Conservation (phyloP, 371 early-diverging fungal species). For the Synchytrium microbalum region DNA sequence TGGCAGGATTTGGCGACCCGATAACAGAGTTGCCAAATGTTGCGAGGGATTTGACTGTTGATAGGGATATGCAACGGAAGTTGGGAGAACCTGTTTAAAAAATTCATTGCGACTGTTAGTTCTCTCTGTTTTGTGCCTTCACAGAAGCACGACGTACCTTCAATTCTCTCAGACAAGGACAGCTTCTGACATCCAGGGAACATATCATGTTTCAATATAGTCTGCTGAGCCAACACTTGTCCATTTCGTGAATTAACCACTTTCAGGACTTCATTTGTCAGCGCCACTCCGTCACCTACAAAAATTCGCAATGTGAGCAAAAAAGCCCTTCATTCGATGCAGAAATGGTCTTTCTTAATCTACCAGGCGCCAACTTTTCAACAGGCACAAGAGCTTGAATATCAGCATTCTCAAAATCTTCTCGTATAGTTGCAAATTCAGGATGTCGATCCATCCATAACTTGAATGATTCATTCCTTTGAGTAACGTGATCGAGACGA, state of each 20-base stretch:
- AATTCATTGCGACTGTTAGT: slow-evolving; percentile 7
- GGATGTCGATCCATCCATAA: slow-evolving; percentile 53
- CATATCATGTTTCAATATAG: slow-evolving; percentile 60
- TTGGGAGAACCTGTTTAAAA: background rate
- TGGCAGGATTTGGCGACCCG: background rate
- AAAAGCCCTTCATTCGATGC: background rate
- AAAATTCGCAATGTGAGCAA: background rate
- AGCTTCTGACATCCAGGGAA: slow-evolving; percentile 67
- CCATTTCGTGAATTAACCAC: slow-evolving; percentile 53
- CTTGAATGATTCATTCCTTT: slow-evolving; percentile 41
- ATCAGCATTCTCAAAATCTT: slow-evolving; percentile 36
- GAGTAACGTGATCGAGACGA: slow-evolving; percentile 5
- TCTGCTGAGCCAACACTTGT: slow-evolving; percentile 54
- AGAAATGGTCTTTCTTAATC: background rate
- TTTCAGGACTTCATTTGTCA: slow-evolving; percentile 51
- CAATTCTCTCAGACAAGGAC: slow-evolving; percentile 54
- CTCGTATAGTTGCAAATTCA: slow-evolving; percentile 51
- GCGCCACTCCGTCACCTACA: slow-evolving; percentile 53
- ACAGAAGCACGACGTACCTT: slow-evolving; percentile 32
- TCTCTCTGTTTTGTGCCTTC: background rate
- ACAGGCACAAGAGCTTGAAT: slow-evolving; percentile 45
- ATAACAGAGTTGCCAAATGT: background rate
- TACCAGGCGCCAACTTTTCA: slow-evolving; percentile 39
- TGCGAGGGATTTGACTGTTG: no score
- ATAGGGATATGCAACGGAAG: background rate